Percentiles rank a stretch among this genome's conserved stretches.
Conservation (phyloP, 169 alveolate species). For the Cryptosporidium canis region DNA sequence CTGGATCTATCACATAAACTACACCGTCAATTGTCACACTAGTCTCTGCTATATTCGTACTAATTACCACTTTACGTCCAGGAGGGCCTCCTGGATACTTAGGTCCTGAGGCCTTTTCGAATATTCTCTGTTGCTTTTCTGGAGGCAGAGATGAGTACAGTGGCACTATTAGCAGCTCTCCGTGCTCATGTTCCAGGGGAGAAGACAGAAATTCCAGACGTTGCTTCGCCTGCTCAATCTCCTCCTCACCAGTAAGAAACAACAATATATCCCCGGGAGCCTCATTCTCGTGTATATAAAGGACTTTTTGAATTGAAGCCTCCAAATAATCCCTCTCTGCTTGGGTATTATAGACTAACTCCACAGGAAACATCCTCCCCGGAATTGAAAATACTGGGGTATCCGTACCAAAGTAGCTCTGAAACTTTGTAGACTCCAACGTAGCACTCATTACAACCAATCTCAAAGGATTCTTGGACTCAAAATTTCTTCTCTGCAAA, state of each 20-base stretch:
- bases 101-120: constrained; percentile 95
- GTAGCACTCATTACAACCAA: constrained; percentile 98
- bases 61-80: constrained; percentile 88
- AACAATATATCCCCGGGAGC: constrained; percentile 87
- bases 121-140: constrained; percentile 92
- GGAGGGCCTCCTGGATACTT: constrained; percentile 89
- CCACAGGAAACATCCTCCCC: constrained; percentile 98
- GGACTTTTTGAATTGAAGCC: constrained; percentile 91
- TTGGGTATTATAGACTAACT: constrained; percentile 91
- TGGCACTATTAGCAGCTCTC: constrained; percentile 90
- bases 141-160: constrained; percentile 98
- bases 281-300: constrained; percentile 92
- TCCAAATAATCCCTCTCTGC: constrained; percentile 95
- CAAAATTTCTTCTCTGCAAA: constrained; percentile 84
- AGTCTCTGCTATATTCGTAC: constrained; percentile 99
- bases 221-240: constrained; percentile 82
- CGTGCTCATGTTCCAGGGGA: constrained; percentile 73
- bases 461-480: constrained; percentile 80
- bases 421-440: constrained; percentile 95
- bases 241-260: constrained; percentile 90
- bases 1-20: constrained; percentile 99
- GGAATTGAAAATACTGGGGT: constrained; percentile 96
- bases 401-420: constrained; percentile 89
- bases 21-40: constrained; percentile 99
- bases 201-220: constrained; percentile 74